Base-by-base conservation (phyloP, 768 basidiomycete genomes). In the Sarcomyxa edulis region DNA sequence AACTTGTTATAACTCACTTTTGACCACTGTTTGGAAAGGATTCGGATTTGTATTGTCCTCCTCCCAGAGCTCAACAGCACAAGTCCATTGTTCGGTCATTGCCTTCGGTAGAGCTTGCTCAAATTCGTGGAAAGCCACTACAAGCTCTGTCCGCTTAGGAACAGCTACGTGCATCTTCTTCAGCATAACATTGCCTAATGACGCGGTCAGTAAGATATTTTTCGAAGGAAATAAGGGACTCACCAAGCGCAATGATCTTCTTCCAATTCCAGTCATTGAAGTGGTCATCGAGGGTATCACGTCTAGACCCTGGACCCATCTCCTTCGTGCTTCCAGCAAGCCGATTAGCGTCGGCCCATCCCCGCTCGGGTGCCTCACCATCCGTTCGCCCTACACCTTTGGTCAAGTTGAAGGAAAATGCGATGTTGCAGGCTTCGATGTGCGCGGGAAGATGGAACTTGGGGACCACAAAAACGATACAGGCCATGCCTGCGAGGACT, bases 361-460 rank as follows among this genome's bases (percentile, higher is more conserved):
- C 43, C 0, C 50, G 40, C 22, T 69, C 65, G 0, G 55, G 49
- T 1, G 42, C 59, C 38, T 69, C 63, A 0, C 66, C 60, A 46
- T 63, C 60, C 3, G 49, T 59, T 2, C 51, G 44, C 5, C 58
- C 60, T 28, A 49, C 45, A 4, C 49, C 37, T 8, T 28, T 26
- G 3, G 35, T 39, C 26, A 48, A 51, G 22, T 66, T 60, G 31
- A 64, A 49, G 1, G 58, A 64, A 25, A 39, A 65, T 1, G 21
- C 24, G 20, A 35, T 43, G 5, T 59, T 60, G 29, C 61, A 61
- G 10, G 40, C 26, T 0, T 44, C 25, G 3, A 47, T 30, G 35
- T 69, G 67, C 0, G 50, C 61, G 3, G 50, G 45, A 5, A 64
- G 48, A 29, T 69, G 68, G 23, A 62, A 66, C 40, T 68, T 68